Percentiles rank a stretch among this genome's conserved stretches.
phyloP scores from a whole-genome alignment of 2,329 filamentous ascomycete species.

The Nannizzia gypsea region DNA sequence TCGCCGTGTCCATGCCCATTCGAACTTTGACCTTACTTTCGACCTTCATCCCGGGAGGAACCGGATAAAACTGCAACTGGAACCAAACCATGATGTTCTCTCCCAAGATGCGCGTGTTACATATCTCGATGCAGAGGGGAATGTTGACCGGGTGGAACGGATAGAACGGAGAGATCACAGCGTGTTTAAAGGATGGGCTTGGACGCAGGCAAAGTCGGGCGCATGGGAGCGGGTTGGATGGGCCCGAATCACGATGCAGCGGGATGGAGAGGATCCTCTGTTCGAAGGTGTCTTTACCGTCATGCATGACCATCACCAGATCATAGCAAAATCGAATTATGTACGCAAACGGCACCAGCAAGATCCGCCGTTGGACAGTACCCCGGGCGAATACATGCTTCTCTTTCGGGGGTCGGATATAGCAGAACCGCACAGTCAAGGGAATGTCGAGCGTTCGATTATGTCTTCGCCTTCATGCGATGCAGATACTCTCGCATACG shows the following conservation, averaged over 20 bases:
- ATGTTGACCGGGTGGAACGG: constrained; percentile 51
- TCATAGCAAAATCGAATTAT: constrained; percentile 66
- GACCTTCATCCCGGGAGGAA: constrained; percentile 55
- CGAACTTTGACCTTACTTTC: constrained; percentile 77
- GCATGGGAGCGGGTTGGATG: constrained; percentile 75
- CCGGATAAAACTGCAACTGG: constrained; percentile 64
- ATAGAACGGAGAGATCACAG: constrained; percentile 64
- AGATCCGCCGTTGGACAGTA: constrained; percentile 53
- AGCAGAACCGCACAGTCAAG: constrained; percentile 32
- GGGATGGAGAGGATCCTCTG: constrained; percentile 64
- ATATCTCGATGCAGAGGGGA: constrained; percentile 61
- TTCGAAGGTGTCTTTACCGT: constrained; percentile 87
- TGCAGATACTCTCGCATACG: constrained; percentile 69
- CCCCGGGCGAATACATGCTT: constrained; percentile 66
- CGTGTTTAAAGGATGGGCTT: constrained; percentile 72
- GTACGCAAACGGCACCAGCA: constrained; percentile 55
- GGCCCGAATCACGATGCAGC: constrained; percentile 66
- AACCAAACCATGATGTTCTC: constrained; percentile 86
- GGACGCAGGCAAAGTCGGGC: constrained; percentile 50
- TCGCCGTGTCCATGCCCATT: constrained; percentile 65
- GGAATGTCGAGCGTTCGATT: constrained; percentile 53
- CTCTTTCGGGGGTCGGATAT: constrained; percentile 89
- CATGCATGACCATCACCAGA: constrained; percentile 70
- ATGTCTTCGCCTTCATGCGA: constrained; percentile 46
- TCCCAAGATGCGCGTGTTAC: constrained; percentile 62